A percentile compares a stretch with the other conserved stretches of the same genome.
These are phyloP conservation scores for Zea luxurians DNA, from an alignment of 176 grass and related monocot species.

Conservation along the genomic window DNA sequence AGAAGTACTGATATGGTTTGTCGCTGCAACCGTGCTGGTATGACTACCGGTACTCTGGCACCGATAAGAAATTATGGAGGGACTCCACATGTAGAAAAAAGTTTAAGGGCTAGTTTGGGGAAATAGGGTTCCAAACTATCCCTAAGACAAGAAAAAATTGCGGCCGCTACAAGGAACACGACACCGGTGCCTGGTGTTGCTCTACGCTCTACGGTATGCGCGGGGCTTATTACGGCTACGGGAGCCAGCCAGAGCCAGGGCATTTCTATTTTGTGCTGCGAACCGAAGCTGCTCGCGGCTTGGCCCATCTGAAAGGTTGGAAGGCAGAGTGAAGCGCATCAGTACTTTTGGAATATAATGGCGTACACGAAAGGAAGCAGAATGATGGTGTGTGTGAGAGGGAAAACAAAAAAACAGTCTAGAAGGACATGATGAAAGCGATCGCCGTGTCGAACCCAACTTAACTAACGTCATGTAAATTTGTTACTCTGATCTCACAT, in stretches of 20 bases:
- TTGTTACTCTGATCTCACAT: not conserved
- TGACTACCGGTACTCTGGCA: no score
- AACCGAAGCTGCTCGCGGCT: not conserved
- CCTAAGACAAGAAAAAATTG: no score
- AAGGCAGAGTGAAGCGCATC: not conserved
- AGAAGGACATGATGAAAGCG: not conserved
- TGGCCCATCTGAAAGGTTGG: not conserved
- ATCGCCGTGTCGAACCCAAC: not conserved
- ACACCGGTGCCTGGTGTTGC: not conserved
- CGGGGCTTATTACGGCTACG: no score
- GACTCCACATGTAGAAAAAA: not conserved
- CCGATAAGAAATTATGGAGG: not conserved
- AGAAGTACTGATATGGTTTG: no score
- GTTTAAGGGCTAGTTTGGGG: no score
- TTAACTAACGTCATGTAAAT: not conserved
- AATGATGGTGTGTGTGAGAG: not conserved
- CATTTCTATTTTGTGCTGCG: not conserved
- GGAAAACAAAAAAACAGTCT: not conserved
- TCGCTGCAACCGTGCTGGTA: no score
- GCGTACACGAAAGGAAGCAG: not conserved
- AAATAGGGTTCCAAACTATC: no score
- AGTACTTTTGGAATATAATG: not conserved
- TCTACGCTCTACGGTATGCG: not conserved
- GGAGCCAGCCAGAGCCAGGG: no score
- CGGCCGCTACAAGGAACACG: not conserved